phyloP scores from a whole-genome alignment of 768 basidiomycete species.

The Tylopilus intermedius region DNA sequence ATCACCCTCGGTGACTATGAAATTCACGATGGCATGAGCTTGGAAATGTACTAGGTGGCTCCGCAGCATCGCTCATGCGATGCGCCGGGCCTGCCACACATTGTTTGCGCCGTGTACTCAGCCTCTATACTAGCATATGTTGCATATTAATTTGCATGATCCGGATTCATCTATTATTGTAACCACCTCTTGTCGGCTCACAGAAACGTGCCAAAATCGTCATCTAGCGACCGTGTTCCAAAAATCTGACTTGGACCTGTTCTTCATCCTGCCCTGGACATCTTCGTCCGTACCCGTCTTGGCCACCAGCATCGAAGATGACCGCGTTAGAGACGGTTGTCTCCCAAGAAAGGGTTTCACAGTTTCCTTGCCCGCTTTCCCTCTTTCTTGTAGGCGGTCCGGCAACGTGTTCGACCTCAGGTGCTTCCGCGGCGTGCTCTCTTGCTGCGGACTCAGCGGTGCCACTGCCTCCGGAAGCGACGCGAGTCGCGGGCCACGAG shows the following conservation, averaged over 20 bases:
- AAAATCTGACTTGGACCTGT: slow-evolving; percentile 20
- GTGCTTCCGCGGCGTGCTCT: slow-evolving; percentile 23
- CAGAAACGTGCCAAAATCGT: neutral
- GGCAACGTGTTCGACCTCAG: slow-evolving; percentile 33
- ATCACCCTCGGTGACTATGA: slow-evolving; percentile 90
- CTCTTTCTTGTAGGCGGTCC: slow-evolving; percentile 40
- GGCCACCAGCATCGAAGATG: slow-evolving; percentile 15
- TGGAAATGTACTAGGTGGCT: slow-evolving; percentile 79
- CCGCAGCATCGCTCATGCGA: neutral
- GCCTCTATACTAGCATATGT: slow-evolving; percentile 10
- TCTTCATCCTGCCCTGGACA: slow-evolving; percentile 1
- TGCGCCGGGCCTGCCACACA: neutral
- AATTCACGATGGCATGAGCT: slow-evolving; percentile 88
- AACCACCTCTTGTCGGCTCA: neutral
- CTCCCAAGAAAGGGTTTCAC: slow-evolving; percentile 25
- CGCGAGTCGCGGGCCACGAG: slow-evolving; percentile 19
- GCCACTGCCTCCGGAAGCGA: slow-evolving; percentile 14
- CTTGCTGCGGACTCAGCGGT: slow-evolving; percentile 11
- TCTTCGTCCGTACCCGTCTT: slow-evolving; percentile 7
- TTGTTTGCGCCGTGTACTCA: slow-evolving; percentile 7
- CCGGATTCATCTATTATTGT: neutral
- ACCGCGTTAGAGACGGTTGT: slow-evolving; percentile 16
- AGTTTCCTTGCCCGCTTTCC: slow-evolving; percentile 17
- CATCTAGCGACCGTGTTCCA: slow-evolving; percentile 3
- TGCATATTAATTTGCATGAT: slow-evolving; percentile 1